Evolutionary conservation across 345 rosid species (phyloP).

Genomic region (Physaria fendleri): DNA sequence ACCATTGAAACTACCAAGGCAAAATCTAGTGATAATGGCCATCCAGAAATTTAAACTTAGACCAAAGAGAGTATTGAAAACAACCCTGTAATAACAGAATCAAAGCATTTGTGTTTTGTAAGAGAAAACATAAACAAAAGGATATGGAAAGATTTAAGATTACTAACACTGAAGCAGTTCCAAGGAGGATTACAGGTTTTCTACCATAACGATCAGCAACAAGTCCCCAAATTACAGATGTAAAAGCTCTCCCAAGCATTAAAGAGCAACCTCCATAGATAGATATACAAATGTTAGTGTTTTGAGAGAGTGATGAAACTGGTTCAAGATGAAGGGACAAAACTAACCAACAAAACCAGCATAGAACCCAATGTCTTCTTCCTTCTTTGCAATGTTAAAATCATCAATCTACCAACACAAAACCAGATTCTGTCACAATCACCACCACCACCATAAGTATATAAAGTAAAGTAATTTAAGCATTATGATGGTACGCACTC

Average conservation of each 20-base stretch:
- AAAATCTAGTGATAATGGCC: conserved; percentile 83
- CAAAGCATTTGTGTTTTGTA: not conserved
- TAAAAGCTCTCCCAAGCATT: conserved; percentile 88
- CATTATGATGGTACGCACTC: conserved; percentile 22
- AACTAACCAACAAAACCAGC: conserved; percentile 86
- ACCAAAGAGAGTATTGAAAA: conserved; percentile 89
- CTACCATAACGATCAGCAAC: conserved; percentile 90
- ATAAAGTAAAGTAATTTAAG: not conserved
- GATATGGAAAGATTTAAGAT: not conserved
- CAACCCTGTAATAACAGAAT: conserved; percentile 48
- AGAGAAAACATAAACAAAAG: not conserved
- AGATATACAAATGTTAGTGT: conserved; percentile 8
- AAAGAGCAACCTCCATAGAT: conserved; percentile 67
- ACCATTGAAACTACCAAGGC: conserved; percentile 83
- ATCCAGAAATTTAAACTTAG: conserved; percentile 87
- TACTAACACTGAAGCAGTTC: conserved; percentile 69
- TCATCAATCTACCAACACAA: conserved; percentile 54
- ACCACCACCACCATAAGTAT: not conserved
- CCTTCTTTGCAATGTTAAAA: conserved; percentile 60
- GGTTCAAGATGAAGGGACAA: not conserved
- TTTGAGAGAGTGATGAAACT: not conserved
- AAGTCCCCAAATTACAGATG: conserved; percentile 82
- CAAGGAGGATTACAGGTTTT: conserved; percentile 76
- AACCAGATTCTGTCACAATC: not conserved
- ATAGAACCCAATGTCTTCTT: conserved; percentile 85